A percentile compares a stretch with the other conserved stretches of the same genome.
Evolutionary conservation across 2,329 filamentous ascomycete genomes (phyloP).

Genomic region (Pseudogymnoascus sp.): DNA sequence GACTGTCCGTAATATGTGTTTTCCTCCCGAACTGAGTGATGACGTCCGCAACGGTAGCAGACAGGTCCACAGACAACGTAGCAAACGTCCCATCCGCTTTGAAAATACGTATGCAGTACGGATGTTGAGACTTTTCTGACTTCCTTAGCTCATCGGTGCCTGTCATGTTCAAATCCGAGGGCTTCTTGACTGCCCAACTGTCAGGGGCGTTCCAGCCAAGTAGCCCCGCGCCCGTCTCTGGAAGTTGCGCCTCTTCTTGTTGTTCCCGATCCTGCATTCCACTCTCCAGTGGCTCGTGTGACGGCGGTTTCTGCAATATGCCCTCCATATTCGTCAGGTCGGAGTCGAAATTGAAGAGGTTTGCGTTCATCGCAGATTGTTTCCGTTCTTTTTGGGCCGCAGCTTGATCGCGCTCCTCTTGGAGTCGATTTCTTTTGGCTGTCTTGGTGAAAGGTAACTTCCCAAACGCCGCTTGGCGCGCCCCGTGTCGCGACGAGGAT

Average conservation of each 20-base stretch:
- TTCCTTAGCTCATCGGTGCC: conserved; percentile 61
- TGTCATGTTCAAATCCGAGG: conserved; percentile 54
- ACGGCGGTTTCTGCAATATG: conserved; percentile 65
- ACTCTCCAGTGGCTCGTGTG: conserved; percentile 61
- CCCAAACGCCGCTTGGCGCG: conserved; percentile 29
- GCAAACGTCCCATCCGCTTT: conserved; percentile 89
- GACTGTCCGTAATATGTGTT: conserved; percentile 79
- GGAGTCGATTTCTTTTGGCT: conserved; percentile 38
- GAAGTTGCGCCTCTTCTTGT: conserved; percentile 34
- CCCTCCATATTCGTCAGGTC: conserved; percentile 87
- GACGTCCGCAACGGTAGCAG: conserved; percentile 78
- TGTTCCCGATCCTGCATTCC: conserved; percentile 34
- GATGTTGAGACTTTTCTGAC: conserved; percentile 64
- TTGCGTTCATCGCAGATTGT: conserved; percentile 41
- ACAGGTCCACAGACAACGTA: conserved; percentile 75
- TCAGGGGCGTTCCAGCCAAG: conserved; percentile 88
- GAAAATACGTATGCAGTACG: conserved; percentile 93
- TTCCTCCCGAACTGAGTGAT: conserved; percentile 90
- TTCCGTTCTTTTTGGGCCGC: conserved; percentile 19
- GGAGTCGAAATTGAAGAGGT: conserved; percentile 72
- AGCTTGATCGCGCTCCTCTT: conserved; percentile 47
- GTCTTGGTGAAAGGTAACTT: conserved; percentile 57
- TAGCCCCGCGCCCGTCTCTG: conserved; percentile 26
- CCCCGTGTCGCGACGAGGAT: not conserved
- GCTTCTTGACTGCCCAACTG: conserved; percentile 85